These are phyloP conservation scores for Forsythia viridissima DNA, from an alignment of 257 asterid species.

Conservation along the genomic window DNA sequence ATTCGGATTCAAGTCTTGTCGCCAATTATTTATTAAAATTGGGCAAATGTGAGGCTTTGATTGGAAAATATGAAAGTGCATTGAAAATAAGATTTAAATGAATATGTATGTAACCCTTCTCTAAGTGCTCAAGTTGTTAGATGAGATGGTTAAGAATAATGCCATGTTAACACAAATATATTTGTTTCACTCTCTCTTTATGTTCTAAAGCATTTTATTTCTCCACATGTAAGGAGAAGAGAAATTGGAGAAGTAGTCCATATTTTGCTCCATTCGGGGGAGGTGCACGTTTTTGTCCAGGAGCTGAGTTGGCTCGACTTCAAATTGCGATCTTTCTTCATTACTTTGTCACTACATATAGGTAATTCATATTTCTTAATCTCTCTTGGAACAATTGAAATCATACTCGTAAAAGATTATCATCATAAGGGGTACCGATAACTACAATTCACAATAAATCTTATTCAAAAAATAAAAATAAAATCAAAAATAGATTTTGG, in stretches of 20 bases:
- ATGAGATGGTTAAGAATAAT: neutral
- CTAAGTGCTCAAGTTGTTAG: neutral
- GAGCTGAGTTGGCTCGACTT: slow-evolving; percentile 94
- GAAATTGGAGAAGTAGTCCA: slow-evolving; percentile 82
- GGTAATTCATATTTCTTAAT: slow-evolving; percentile 33
- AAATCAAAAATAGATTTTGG: neutral
- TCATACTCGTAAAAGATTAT: neutral
- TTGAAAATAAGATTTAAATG: neutral
- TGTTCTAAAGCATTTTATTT: neutral
- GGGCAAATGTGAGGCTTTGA: neutral
- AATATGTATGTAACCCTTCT: neutral
- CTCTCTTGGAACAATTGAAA: neutral
- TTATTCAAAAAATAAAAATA: too few species aligned
- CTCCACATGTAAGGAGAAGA: slow-evolving; percentile 53
- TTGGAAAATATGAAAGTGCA: neutral
- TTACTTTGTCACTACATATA: slow-evolving; percentile 65
- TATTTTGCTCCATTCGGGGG: slow-evolving; percentile 90
- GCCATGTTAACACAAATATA: neutral
- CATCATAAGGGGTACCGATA: too few species aligned
- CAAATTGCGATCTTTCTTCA: slow-evolving; percentile 86
- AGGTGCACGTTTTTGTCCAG: slow-evolving; percentile 90
- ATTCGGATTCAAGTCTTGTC: neutral
- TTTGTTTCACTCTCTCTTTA: neutral
- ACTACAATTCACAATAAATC: too few species aligned
- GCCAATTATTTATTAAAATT: too few species aligned